Evolutionary conservation across 768 basidiomycete genomes (phyloP).

Genomic region (Trametes meyenii): DNA sequence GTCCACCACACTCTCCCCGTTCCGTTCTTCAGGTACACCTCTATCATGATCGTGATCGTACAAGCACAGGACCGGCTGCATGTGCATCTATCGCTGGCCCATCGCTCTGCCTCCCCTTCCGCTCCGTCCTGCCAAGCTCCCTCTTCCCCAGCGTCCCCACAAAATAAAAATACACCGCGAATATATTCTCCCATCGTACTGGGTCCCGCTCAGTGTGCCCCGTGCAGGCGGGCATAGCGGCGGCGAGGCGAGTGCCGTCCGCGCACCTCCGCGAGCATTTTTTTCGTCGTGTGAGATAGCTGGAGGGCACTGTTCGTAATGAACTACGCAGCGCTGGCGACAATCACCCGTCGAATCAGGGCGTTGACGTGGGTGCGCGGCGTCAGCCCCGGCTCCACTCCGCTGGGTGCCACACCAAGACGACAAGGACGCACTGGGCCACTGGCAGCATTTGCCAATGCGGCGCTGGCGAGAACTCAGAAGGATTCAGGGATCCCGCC

Average conservation of each 20-base stretch:
- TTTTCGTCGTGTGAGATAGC: neutral
- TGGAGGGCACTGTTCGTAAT: neutral
- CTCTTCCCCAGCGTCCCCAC: neutral
- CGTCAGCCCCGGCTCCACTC: slow-evolving; percentile 4
- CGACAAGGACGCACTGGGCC: slow-evolving; percentile 1
- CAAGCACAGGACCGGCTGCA: slow-evolving; percentile 7
- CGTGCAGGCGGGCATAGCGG: no score
- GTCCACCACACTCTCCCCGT: neutral
- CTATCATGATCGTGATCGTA: slow-evolving; percentile 17
- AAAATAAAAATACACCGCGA: neutral
- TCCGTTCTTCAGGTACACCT: slow-evolving; percentile 6
- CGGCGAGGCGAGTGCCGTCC: neutral
- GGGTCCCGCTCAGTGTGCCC: no score
- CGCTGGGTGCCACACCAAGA: neutral
- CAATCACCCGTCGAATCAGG: slow-evolving; percentile 20
- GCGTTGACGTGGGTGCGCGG: slow-evolving; percentile 16
- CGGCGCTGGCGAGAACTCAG: neutral
- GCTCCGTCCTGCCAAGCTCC: neutral
- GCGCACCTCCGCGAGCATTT: no score
- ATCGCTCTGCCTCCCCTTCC: neutral
- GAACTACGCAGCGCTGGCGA: slow-evolving; percentile 16
- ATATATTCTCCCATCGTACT: no score
- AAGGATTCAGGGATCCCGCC: neutral
- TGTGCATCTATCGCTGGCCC: slow-evolving; percentile 7
- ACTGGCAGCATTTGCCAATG: no score